Conservation (phyloP, 768 basidiomycete genomes). For the Wakefieldia striispora region DNA sequence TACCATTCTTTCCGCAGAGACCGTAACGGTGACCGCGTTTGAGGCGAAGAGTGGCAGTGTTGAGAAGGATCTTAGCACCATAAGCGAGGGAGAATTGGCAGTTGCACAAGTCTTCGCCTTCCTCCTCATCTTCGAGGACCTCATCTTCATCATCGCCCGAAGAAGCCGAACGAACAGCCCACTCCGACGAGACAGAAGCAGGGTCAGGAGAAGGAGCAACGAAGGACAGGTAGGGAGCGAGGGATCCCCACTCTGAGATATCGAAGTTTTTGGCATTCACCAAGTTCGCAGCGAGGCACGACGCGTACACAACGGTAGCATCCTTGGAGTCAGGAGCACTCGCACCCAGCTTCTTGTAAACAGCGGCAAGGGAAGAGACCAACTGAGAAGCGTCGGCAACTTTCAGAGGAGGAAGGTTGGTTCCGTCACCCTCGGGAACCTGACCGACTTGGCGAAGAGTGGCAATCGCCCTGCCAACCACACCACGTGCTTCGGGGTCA, state of each 20-base stretch:
- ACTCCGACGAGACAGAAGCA: conserved; percentile 68
- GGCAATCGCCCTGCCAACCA: conserved; percentile 87
- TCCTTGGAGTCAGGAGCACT: conserved; percentile 56
- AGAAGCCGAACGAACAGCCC: conserved; percentile 87
- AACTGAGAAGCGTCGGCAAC: conserved; percentile 67
- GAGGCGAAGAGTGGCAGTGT: conserved; percentile 94
- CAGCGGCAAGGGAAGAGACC: conserved; percentile 59
- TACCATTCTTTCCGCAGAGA: conserved; percentile 98
- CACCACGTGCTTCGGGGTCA: conserved; percentile 96
- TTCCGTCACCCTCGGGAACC: conserved; percentile 83
- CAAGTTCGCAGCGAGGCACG: conserved; percentile 80
- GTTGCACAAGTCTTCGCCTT: conserved; percentile 98
- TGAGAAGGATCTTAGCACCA: conserved; percentile 97
- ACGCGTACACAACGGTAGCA: conserved; percentile 63
- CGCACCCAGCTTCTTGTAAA: conserved; percentile 84
- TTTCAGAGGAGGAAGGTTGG: conserved; percentile 86
- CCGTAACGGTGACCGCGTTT: conserved; percentile 99
- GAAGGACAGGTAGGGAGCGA: conserved; percentile 75
- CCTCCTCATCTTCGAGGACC: conserved; percentile 86
- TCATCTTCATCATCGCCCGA: conserved; percentile 69
- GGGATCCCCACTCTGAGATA: conserved; percentile 78
- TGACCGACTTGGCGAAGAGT: conserved; percentile 96
- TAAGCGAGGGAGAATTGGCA: conserved; percentile 99
- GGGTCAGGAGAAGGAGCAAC: conserved; percentile 64
- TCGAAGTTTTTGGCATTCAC: conserved; percentile 93